Evolutionary conservation across 2,329 filamentous ascomycete species (phyloP), one percentile per base, ranked within the genome.

Genomic region (Proliferodiscus dingleyae): DNA sequence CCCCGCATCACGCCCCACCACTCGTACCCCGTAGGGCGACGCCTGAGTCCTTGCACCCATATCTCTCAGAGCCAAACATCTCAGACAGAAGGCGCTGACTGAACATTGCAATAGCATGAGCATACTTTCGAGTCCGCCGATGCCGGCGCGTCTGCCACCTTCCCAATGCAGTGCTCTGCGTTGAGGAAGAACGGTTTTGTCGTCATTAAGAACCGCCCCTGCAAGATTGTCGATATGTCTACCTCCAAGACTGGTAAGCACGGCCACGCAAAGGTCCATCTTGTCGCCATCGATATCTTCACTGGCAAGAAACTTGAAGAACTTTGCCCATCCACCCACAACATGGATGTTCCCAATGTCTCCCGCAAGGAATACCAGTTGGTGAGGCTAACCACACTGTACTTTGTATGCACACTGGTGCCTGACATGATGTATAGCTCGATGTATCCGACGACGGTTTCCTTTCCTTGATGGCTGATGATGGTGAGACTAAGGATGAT

Each of bases 211-310:
- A 77, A 80, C 75, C 93, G 93, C 65, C 94, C 93, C 65, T 98
- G 93, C 90, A 98, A 97, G 87, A 98, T 98, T 66, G 88, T 97
- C 73, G 93, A 98, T 69, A 98, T 98, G 94, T 95, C 89, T 63
- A 98, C 93, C 78, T 98, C 93, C 73, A 98, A 98, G 90, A 98
- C 93, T 62, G 93, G 93, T 77, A 98, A 98, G 89, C 93, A 98
- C 87, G 93, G 93, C 73, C 94, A 98, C 87, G 93, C 93, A 77
- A 98, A 98, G 85, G 93, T 98, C 71, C 91, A 98, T 77, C 78
- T 98, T 65, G 86, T 96, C 67, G 93, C 89, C 69, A 83, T 94
- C 71, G 93, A 98, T 72, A 97, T 98, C 79, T 98, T 98, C 85
- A 98, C 90, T 60, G 80, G 80, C 82, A 98, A 96, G 88, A 98